Evolutionary conservation across 192 early-diverging fungal species (phyloP).

Genomic region (Coemansia sp.): DNA sequence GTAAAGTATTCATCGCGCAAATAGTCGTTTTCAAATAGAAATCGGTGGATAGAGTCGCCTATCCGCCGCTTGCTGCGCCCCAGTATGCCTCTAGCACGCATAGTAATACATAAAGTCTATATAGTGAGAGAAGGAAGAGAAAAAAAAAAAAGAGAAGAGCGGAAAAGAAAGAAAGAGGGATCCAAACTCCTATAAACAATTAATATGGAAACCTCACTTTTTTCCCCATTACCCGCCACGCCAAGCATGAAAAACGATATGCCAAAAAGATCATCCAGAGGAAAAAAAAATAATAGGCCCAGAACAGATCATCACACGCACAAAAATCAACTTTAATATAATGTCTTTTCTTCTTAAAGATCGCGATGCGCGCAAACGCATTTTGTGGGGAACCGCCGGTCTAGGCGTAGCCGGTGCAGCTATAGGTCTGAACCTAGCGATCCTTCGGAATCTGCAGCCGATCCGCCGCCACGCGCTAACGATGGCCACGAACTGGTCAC

Average conservation of each 20-base stretch:
- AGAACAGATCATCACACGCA: not conserved
- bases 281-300: not conserved
- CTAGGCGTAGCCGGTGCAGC: conserved; percentile 25
- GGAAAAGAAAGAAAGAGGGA: not conserved
- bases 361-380: conserved; percentile 24
- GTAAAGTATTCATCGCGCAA: conserved; percentile 32
- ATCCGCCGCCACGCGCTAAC: conserved; percentile 29
- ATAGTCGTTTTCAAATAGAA: conserved; percentile 31
- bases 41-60: conserved; percentile 5
- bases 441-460: conserved; percentile 48
- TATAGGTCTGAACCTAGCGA: conserved; percentile 43
- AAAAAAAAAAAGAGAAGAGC: not conserved
- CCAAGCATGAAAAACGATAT: not conserved
- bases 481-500: conserved; percentile 47
- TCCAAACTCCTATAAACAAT: no score
- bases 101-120: not conserved
- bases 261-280: not conserved
- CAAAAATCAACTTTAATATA: not conserved
- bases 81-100: not conserved
- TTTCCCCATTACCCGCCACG: not conserved
- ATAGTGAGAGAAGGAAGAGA: not conserved
- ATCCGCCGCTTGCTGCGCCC: not conserved
- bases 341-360: conserved; percentile 15
- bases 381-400: conserved; percentile 30
- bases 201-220: not conserved